Base-by-base conservation (phyloP, 2,329 filamentous ascomycete genomes). In the Dothiorella sarmentorum region DNA sequence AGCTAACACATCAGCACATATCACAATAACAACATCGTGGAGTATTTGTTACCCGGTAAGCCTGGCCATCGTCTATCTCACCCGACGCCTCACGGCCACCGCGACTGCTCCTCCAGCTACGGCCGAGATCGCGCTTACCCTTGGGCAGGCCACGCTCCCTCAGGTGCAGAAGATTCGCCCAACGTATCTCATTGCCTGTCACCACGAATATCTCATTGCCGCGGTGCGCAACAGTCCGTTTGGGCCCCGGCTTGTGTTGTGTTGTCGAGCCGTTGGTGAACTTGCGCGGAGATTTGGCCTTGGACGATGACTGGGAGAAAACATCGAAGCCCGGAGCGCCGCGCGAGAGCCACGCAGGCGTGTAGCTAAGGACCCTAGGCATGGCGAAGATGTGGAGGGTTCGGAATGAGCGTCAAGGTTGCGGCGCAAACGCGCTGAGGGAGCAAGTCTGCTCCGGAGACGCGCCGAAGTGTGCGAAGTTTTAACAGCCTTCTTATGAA, bases 171-270 rank as follows among this genome's bases (percentile, higher is more conserved):
- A 99, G 76, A 73, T 96, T 90, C 9, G 89, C 87, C 91, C 94
- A 99, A 72, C 92, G 83, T 61, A 99, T 88, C 73, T 97, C 90
- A 66, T 88, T 92, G 49, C 92, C 92, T 38, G 89, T 86, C 18
- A 91, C 92, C 11, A 91, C 86, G 70, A 97, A 97, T 9, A 97
- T 78, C 68, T 99, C 92, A 1, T 89, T 91, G 15, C 89, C 91
- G 60, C 93, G 82, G 51, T 84, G 85, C 9, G 91, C 92, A 66
- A 97, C 87, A 0, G 86, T 91, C 63, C 77, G 78, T 18, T 70
- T 73, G 1, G 83, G 75, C 2, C 79, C 74, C n/a, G 63, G 55
- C 29, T 65, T 64, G 47, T 67, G 62, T 60, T 67, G 63, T 66
- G 62, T 65, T 64, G 61, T 63, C 61, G 68, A 24, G 51, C 42